Evolutionary conservation across 2,329 filamentous ascomycete genomes (phyloP).

Genomic region (Biscogniauxia mediterranea): DNA sequence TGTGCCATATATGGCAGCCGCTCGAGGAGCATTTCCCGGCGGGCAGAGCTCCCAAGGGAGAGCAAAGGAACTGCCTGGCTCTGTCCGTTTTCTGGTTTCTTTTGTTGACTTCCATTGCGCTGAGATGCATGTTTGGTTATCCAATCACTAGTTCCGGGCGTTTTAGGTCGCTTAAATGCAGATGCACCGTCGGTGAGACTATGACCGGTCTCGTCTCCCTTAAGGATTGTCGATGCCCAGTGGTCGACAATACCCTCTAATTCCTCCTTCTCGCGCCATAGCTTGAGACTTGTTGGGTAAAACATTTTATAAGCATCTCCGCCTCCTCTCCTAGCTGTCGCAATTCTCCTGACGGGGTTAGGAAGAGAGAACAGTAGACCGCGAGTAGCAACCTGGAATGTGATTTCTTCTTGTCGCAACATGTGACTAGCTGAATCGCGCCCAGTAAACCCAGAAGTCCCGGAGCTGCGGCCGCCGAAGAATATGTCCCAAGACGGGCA

Average conservation of each 20-base stretch:
- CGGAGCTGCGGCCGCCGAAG: constrained; percentile 59
- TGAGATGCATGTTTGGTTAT: constrained; percentile 17
- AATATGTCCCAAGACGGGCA: constrained; percentile 69
- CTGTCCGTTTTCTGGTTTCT: constrained; percentile 25
- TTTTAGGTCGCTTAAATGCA: constrained; percentile 47
- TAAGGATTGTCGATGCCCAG: constrained; percentile 62
- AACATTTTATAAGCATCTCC: constrained; percentile 83
- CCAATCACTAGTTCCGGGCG: constrained; percentile 29
- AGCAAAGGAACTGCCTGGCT: constrained; percentile 41
- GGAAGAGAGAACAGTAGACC: constrained; percentile 85
- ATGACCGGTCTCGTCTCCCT: constrained; percentile 45
- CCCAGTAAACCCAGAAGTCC: constrained; percentile 45
- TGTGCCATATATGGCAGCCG: constrained; percentile 80
- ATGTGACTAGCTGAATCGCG: constrained; percentile 66
- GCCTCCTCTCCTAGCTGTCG: constrained; percentile 42
- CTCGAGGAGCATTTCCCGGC: constrained; percentile 76
- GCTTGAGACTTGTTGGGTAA: constrained; percentile 78
- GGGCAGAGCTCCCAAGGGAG: constrained; percentile 63
- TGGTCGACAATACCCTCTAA: constrained; percentile 70
- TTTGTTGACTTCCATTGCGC: constrained; percentile 18
- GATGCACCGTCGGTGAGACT: constrained; percentile 45
- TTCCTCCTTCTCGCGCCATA: constrained; percentile 84
- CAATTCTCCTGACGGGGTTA: constrained; percentile 75
- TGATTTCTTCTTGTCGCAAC: constrained; percentile 88
- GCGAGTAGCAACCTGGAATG: constrained; percentile 85